These are phyloP conservation scores for Sindora glabra DNA, from an alignment of 306 rosid species.

Conservation along the genomic window DNA sequence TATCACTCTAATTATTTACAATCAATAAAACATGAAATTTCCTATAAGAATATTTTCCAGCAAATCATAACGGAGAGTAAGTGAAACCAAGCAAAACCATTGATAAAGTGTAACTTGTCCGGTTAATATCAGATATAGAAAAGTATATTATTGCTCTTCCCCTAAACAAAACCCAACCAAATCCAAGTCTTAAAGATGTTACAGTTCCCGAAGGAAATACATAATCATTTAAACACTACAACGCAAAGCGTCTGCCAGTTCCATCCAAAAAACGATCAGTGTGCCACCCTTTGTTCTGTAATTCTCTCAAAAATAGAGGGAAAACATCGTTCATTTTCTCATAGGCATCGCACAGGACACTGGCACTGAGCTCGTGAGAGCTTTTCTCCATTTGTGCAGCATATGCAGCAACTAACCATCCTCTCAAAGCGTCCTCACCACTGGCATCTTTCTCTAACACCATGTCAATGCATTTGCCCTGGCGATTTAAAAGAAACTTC, in stretches of 20 bases:
- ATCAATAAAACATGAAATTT: too few relatives aligned
- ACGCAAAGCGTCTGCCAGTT: conserved; percentile 66
- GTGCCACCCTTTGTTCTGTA: conserved; percentile 89
- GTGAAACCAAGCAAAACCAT: background rate
- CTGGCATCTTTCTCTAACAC: conserved; percentile 66
- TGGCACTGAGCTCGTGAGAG: conserved; percentile 29
- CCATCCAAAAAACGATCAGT: conserved; percentile 93
- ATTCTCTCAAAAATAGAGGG: conserved; percentile 47
- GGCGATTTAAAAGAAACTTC: conserved; percentile 60
- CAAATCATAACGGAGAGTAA: too few relatives aligned
- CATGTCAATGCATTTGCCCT: conserved; percentile 61
- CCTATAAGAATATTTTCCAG: too few relatives aligned
- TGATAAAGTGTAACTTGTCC: too few relatives aligned
- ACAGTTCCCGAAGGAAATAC: background rate
- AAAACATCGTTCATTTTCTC: conserved; percentile 62
- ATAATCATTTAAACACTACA: conserved; percentile 12
- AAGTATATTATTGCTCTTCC: too few relatives aligned
- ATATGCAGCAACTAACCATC: conserved; percentile 92
- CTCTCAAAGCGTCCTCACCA: conserved; percentile 90
- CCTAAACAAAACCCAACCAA: too few relatives aligned
- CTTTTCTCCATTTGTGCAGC: conserved; percentile 36
- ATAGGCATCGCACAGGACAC: conserved; percentile 50
- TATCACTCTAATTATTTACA: too few relatives aligned
- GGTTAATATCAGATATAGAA: too few relatives aligned
- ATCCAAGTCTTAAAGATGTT: too few relatives aligned